phyloP scores from a whole-genome alignment of 148 eudicot species.

The Rhododendron griersonianum region DNA sequence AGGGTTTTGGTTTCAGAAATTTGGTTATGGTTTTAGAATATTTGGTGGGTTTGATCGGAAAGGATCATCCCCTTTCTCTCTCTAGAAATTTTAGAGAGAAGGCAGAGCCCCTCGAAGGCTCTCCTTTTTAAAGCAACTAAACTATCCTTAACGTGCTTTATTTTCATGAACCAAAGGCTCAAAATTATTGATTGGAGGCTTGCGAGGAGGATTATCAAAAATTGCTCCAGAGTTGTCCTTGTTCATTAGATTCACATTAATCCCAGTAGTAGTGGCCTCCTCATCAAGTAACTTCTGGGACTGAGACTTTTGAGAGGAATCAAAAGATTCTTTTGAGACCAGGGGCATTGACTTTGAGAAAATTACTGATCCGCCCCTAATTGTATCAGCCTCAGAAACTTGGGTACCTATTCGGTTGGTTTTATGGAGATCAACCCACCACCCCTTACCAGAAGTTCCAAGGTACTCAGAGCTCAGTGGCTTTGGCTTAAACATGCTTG shows the following conservation, averaged over 20 bases:
- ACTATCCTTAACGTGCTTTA: background rate
- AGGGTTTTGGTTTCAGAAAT: no score
- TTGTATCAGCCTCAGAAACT: background rate
- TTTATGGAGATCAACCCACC: background rate
- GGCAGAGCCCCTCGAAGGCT: no score
- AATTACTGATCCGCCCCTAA: background rate
- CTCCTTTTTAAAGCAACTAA: background rate
- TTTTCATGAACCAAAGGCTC: slow-evolving; percentile 12
- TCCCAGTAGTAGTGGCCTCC: background rate
- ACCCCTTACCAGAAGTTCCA: background rate
- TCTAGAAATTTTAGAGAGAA: no score
- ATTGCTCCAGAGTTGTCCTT: slow-evolving; percentile 13
- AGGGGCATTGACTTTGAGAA: background rate
- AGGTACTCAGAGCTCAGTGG: background rate
- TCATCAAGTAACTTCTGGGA: background rate
- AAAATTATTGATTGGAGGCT: slow-evolving; percentile 11
- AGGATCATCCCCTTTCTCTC: no score
- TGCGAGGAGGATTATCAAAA: background rate
- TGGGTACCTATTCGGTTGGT: background rate
- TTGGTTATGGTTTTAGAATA: no score
- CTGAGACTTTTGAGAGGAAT: background rate
- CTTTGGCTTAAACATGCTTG: background rate
- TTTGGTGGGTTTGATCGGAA: no score
- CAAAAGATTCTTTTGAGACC: background rate
- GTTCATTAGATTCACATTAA: slow-evolving; percentile 7